A percentile compares a stretch with the other conserved stretches of the same genome.
These are phyloP conservation scores for Pythium biforme DNA, from an alignment of 352 stramenopile species.

Conservation along the genomic window DNA sequence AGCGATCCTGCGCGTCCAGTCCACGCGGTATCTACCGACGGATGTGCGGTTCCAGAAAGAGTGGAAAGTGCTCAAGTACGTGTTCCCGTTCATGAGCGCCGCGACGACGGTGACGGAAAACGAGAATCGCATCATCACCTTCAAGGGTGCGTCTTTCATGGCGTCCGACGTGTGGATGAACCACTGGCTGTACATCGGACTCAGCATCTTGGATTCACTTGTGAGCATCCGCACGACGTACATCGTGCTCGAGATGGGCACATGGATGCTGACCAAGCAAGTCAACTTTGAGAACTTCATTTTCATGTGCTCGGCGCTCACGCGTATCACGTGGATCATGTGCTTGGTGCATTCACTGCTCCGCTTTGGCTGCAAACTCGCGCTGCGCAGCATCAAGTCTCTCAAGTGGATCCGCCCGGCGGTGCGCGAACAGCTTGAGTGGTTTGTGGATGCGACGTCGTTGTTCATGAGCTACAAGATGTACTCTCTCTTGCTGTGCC, in stretches of 20 bases:
- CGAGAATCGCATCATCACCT: background rate
- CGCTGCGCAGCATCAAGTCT: background rate
- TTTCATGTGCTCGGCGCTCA: slow-evolving; percentile 16
- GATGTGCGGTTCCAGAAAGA: background rate
- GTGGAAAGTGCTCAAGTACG: background rate
- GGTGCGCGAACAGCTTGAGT: background rate
- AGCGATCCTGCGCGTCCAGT: slow-evolving; percentile 1
- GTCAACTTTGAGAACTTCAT: slow-evolving; percentile 20
- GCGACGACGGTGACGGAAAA: background rate
- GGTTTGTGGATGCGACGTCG: slow-evolving; percentile 24
- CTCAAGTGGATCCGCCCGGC: background rate
- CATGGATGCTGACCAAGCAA: slow-evolving; percentile 21
- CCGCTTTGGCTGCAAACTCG: background rate
- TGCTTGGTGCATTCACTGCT: slow-evolving; percentile 17
- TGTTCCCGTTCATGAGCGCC: background rate
- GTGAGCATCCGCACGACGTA: slow-evolving; percentile 13
- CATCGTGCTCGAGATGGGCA: slow-evolving; percentile 12
- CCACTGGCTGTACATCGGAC: slow-evolving; percentile 22
- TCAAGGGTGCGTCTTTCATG: slow-evolving; percentile 3
- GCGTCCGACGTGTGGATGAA: slow-evolving; percentile 25
- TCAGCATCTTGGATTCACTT: slow-evolving; percentile 16
- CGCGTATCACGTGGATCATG: slow-evolving; percentile 19
- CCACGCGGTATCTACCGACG: slow-evolving; percentile 17
- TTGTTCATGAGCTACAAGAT: slow-evolving; percentile 35
- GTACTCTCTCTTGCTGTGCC: slow-evolving; percentile 35